Evolutionary conservation across 768 basidiomycete genomes (phyloP).

Genomic region (Russula abietina): DNA sequence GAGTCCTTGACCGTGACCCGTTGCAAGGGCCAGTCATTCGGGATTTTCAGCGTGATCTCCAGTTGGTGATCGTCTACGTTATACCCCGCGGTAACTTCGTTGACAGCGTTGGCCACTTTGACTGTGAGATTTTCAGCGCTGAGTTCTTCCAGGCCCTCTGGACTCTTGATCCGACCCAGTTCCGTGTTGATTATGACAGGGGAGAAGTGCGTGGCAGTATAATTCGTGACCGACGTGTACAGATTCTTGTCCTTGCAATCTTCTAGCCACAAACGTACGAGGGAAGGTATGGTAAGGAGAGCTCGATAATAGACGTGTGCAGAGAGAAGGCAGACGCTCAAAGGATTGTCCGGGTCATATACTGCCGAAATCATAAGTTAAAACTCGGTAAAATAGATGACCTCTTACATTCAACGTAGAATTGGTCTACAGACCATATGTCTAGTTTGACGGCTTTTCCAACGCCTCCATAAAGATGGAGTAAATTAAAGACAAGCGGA

Average conservation of each 20-base stretch:
- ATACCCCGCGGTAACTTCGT: slow-evolving; percentile 82
- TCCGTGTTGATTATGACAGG: slow-evolving; percentile 82
- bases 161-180: slow-evolving; percentile 62
- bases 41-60: slow-evolving; percentile 82
- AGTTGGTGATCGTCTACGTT: slow-evolving; percentile 89
- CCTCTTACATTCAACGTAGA: slow-evolving; percentile 60
- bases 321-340: slow-evolving; percentile 60
- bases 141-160: slow-evolving; percentile 48
- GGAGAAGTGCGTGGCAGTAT: slow-evolving; percentile 82
- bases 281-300: slow-evolving; percentile 76
- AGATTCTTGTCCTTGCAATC: slow-evolving; percentile 88
- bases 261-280: slow-evolving; percentile 80
- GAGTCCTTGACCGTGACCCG: slow-evolving; percentile 83
- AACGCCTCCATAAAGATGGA: slow-evolving; percentile 61
- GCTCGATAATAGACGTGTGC: slow-evolving; percentile 89
- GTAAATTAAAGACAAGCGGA: slow-evolving; percentile 59
- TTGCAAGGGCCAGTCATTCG: slow-evolving; percentile 85
- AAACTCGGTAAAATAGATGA: neutral
- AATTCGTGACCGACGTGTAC: slow-evolving; percentile 63
- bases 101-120: slow-evolving; percentile 64
- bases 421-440: slow-evolving; percentile 80
- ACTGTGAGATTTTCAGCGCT: slow-evolving; percentile 73
- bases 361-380: slow-evolving; percentile 36
- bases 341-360: slow-evolving; percentile 46
- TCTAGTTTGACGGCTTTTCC: slow-evolving; percentile 74